Evolutionary conservation across 768 basidiomycete genomes (phyloP), one percentile per base, ranked within the genome.

Genomic region (Amanita phalloides): DNA sequence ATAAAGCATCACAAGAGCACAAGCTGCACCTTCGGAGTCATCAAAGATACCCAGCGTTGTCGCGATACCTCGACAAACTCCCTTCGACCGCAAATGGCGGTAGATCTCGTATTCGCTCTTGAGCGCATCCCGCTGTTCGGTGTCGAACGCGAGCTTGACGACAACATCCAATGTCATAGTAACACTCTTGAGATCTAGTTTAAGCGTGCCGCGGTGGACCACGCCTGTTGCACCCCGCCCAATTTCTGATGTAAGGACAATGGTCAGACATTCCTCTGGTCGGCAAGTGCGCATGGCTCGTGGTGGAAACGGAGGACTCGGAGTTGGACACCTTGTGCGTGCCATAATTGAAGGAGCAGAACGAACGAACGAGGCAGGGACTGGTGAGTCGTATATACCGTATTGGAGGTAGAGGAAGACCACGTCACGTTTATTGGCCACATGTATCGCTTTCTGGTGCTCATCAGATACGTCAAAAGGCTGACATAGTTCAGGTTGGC

Each of bases 71-170:
- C 39, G 45, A 48, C 33, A 26, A 52, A 58, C 53, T 48, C 51
- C 50, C 48, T 57, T 58, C 26, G 36, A 52, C 50, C 43, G 50
- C 35, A 58, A 55, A 52, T 30, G 32, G 51, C 47, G 21, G 55
- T 58, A 58, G 26, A 50, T 25, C 25, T 54, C 52, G 42, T 57
- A 55, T 58, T 57, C 56, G 46, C 38, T 52, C 51, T 39, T 45
- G 51, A 58, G 57, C 14, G 56, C 57, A 38, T 48, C 49, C 48
- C 48, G 52, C 53, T 58, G 57, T 51, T 58, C 48, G 48, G 6
- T 28, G 44, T 51, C 47, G 41, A 58, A 57, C 11, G 54, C 49
- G 48, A 58, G 55, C 30, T 58, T 58, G 47, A 58, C 50, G 35
- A 44, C 49, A 37, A 58, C 55, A 38, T 58, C 57, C 33, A 58